Evolutionary conservation across 1,284 basidiomycete species (phyloP).

Genomic region (Pholiota adiposa): DNA sequence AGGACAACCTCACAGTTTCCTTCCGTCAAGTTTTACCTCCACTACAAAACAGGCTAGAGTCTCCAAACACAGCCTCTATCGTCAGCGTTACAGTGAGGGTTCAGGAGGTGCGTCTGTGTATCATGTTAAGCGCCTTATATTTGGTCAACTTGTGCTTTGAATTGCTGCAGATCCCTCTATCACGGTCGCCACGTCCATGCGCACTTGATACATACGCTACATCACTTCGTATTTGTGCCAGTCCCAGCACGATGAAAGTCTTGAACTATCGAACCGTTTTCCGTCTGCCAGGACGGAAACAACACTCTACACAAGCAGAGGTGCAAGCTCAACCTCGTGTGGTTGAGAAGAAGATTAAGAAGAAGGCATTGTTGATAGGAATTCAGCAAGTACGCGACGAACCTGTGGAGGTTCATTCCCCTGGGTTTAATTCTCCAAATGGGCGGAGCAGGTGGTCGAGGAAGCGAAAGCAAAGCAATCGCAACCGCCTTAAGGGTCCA

Average conservation of each 20-base stretch:
- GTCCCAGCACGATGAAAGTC: neutral
- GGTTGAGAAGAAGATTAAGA: constrained; percentile 1
- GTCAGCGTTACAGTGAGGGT: neutral
- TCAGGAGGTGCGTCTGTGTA: neutral
- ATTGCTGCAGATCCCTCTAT: neutral
- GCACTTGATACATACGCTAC: neutral
- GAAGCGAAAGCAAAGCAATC: neutral
- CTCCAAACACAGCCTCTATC: neutral
- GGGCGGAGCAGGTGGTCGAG: neutral
- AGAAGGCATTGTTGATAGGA: constrained; percentile 3
- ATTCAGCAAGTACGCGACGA: constrained; percentile 6
- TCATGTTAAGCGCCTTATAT: neutral
- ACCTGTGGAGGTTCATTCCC: neutral
- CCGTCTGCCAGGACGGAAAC: neutral
- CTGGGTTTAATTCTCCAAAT: neutral
- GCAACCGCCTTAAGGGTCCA: constrained; percentile 2
- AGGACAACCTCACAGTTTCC: neutral
- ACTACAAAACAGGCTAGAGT: neutral
- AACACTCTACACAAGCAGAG: neutral
- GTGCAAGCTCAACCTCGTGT: neutral
- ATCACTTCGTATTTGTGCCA: neutral
- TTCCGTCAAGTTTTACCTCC: no score
- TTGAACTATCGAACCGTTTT: neutral
- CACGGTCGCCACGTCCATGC: neutral
- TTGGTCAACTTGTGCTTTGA: neutral